Percentiles rank a stretch among this genome's conserved stretches.
These are phyloP conservation scores for Neurospora hispaniola DNA, from an alignment of 495 filamentous ascomycete genomes.

Conservation along the genomic window DNA sequence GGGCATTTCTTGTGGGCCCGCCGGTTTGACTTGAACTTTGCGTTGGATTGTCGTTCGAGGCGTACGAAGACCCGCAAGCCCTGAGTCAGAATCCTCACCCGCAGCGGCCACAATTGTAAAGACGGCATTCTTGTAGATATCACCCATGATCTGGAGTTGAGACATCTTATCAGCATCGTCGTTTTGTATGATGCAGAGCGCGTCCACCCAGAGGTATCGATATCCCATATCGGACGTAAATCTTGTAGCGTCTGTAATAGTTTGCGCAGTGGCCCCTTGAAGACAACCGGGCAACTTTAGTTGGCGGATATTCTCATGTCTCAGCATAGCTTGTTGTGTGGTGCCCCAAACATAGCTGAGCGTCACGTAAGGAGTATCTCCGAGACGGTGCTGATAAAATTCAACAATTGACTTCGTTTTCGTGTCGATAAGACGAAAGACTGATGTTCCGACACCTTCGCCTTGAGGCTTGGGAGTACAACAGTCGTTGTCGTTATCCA, in stretches of 20 bases:
- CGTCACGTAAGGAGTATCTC: background rate
- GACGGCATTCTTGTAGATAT: slow-evolving; percentile 23
- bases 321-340: slow-evolving; percentile 1
- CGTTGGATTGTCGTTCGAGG: background rate
- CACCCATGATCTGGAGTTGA: slow-evolving; percentile 23
- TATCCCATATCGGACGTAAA: slow-evolving; percentile 11
- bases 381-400: background rate
- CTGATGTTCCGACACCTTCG: background rate
- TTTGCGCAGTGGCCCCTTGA: slow-evolving; percentile 6
- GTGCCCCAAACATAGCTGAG: slow-evolving; percentile 20
- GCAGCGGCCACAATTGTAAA: slow-evolving; percentile 25
- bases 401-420: background rate
- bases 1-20: background rate
- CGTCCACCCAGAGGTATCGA: slow-evolving; percentile 26
- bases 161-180: slow-evolving; percentile 13
- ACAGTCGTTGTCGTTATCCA: background rate
- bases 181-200: slow-evolving; percentile 28
- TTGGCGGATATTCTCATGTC: background rate
- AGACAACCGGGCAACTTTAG: slow-evolving; percentile 2
- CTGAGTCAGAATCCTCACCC: background rate
- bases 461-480: background rate
- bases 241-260: slow-evolving; percentile 18
- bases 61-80: background rate
- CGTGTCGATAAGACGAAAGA: background rate
- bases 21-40: background rate